A percentile compares a stretch with the other conserved stretches of the same genome.
phyloP scores from a whole-genome alignment of 192 early-diverging fungal species.

The Allomyces macrogynus region DNA sequence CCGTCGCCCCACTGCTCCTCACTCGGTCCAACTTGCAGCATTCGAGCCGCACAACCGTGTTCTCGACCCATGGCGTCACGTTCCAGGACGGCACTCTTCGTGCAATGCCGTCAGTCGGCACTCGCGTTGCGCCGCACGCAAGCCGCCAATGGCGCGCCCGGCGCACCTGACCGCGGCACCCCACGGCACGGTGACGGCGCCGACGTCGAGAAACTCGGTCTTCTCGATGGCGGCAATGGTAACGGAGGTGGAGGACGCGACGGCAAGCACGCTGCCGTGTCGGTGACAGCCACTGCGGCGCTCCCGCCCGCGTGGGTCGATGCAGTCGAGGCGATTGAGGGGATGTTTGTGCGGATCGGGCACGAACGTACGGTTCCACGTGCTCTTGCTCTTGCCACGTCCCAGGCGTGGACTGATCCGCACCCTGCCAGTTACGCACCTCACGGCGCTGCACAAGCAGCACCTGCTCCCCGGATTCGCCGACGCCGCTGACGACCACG shows the following conservation, averaged over 20 bases:
- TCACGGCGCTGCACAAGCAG: slow-evolving; percentile 37
- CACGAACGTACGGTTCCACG: too few relatives aligned
- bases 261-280: slow-evolving; percentile 49
- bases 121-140: slow-evolving; percentile 36
- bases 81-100: slow-evolving; percentile 72
- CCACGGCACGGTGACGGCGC: slow-evolving; percentile 4
- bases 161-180: neutral
- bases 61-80: slow-evolving; percentile 49
- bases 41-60: too few relatives aligned
- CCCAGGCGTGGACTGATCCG: too few relatives aligned
- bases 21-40: too few relatives aligned
- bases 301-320: slow-evolving; percentile 89
- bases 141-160: slow-evolving; percentile 14
- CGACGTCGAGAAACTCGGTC: slow-evolving; percentile 10
- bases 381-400: too few relatives aligned
- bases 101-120: slow-evolving; percentile 73
- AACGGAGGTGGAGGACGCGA: slow-evolving; percentile 24
- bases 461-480: slow-evolving; percentile 87
- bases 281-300: slow-evolving; percentile 59
- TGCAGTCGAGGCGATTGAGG: slow-evolving; percentile 66
- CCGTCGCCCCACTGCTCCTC: too few relatives aligned
- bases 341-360: too few relatives aligned
- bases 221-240: slow-evolving; percentile 20
- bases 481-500: slow-evolving; percentile 32
- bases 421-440: too few relatives aligned